Conservation (phyloP, 345 rosid genomes). For the Heritiera fomes region DNA sequence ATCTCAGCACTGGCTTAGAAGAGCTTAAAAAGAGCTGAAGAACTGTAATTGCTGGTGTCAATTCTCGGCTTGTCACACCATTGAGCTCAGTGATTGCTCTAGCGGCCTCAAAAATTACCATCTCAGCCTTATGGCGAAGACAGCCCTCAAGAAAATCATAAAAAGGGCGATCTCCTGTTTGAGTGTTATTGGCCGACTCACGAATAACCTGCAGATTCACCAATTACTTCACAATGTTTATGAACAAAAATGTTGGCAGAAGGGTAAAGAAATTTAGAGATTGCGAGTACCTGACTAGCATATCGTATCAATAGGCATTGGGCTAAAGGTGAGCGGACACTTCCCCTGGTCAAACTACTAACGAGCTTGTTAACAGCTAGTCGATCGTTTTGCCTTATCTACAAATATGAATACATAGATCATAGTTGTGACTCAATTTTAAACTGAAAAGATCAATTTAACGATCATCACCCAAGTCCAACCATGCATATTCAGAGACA, state of each 20-base stretch:
- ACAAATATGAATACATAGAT: constrained; percentile 29
- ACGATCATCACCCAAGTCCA: neutral
- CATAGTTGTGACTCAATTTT: neutral
- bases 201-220: constrained; percentile 69
- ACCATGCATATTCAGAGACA: neutral
- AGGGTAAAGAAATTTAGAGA: neutral
- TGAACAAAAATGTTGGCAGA: neutral
- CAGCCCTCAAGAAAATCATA: constrained; percentile 96
- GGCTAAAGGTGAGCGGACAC: constrained; percentile 94
- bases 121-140: constrained; percentile 96
- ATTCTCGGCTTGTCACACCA: constrained; percentile 88
- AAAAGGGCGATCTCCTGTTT: constrained; percentile 90
- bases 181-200: constrained; percentile 69
- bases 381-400: constrained; percentile 93
- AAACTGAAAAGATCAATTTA: constrained; percentile 7
- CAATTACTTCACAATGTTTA: constrained; percentile 17
- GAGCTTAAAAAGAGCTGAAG: constrained; percentile 97
- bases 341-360: constrained; percentile 89
- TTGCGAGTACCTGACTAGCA: constrained; percentile 69
- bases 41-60: constrained; percentile 97
- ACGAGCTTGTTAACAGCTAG: constrained; percentile 93
- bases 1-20: constrained; percentile 93
- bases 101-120: constrained; percentile 98
- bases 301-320: constrained; percentile 96
- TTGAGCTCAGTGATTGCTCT: constrained; percentile 98